phyloP scores from a whole-genome alignment of 371 early-diverging fungal genomes.

The Syncephalastrum racemosum region DNA sequence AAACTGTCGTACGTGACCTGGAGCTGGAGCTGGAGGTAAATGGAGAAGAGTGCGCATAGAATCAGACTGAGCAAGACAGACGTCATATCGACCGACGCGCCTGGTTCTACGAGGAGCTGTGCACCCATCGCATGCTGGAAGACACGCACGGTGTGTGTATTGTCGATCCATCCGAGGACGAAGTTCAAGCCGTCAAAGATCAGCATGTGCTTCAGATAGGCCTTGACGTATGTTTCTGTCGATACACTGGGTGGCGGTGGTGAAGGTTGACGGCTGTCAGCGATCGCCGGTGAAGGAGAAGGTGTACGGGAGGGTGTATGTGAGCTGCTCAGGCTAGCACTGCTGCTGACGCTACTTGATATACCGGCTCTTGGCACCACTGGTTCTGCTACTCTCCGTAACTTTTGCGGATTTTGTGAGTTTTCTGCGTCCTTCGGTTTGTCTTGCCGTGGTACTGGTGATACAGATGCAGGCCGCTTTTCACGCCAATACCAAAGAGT shows the following conservation, averaged over 20 bases:
- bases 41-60: conserved; percentile 27
- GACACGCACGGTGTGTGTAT: conserved; percentile 7
- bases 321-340: neutral
- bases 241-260: conserved; percentile 4
- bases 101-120: conserved; percentile 8
- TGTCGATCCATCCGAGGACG: neutral
- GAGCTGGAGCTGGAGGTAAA: conserved; percentile 37
- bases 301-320: no score
- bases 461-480: conserved; percentile 4
- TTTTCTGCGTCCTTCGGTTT: no score
- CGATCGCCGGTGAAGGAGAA: neutral
- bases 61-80: conserved; percentile 17
- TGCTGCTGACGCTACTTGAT: neutral
- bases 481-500: conserved; percentile 34
- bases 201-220: conserved; percentile 16
- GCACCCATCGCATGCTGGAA: conserved; percentile 6
- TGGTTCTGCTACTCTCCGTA: neutral
- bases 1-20: conserved; percentile 31
- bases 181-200: conserved; percentile 19
- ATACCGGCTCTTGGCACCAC: no score
- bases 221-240: conserved; percentile 5
- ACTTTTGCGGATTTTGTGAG: no score
- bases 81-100: neutral
- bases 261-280: neutral
- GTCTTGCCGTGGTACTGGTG: neutral